These are phyloP conservation scores for Chrysoporthe puriensis DNA, from an alignment of 2,329 filamentous ascomycete genomes.

Conservation along the genomic window DNA sequence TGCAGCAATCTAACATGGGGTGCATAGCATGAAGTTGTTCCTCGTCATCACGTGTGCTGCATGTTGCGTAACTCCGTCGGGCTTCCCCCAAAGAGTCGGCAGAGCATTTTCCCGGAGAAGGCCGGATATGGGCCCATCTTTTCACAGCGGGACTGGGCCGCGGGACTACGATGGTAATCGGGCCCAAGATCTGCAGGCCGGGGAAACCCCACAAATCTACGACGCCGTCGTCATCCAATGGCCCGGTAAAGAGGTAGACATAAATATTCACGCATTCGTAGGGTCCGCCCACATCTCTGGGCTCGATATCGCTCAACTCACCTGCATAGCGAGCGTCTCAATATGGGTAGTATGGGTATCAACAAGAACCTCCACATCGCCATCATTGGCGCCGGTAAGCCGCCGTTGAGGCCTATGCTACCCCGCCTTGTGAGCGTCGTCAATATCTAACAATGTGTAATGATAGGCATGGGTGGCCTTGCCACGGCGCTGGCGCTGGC, in stretches of 20 bases:
- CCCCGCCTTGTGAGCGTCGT: not conserved
- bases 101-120: constrained; percentile 10
- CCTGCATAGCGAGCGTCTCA: not conserved
- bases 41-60: not conserved
- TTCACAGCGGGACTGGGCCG: not conserved
- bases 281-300: not conserved
- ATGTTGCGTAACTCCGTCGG: not conserved
- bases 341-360: constrained; percentile 17
- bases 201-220: not conserved
- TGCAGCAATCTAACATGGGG: not conserved
- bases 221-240: constrained; percentile 7
- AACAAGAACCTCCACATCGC: constrained; percentile 37
- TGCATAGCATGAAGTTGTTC: not conserved
- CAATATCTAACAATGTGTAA: not conserved
- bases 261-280: constrained; percentile 6
- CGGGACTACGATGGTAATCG: not conserved
- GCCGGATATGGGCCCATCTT: constrained; percentile 1
- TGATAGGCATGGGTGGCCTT: constrained; percentile 76
- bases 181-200: constrained; percentile 19
- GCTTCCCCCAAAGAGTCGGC: not conserved
- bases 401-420: too few species aligned
- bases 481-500: constrained; percentile 73
- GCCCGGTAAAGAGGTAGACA: not conserved
- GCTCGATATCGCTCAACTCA: not conserved
- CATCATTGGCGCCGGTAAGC: constrained; percentile 40